phyloP scores from a whole-genome alignment of 805 yeast genomes.

The Pichia paraexigua region DNA sequence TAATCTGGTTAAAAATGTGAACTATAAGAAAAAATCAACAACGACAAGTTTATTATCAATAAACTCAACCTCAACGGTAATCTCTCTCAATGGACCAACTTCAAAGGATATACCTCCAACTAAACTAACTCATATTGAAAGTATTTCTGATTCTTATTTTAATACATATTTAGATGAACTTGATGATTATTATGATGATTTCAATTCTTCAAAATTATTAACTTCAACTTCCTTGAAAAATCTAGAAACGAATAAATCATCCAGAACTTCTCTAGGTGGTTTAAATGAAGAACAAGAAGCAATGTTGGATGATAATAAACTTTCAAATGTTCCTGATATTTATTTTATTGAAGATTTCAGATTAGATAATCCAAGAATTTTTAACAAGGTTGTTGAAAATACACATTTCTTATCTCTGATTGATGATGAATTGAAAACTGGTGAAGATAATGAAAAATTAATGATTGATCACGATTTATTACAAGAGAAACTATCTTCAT shows the following conservation, averaged over 20 bases:
- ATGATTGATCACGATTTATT: slow-evolving; percentile 39
- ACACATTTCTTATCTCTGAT: slow-evolving; percentile 32
- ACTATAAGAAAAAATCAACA: slow-evolving; percentile 29
- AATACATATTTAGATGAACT: slow-evolving; percentile 37
- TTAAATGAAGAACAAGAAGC: slow-evolving; percentile 18
- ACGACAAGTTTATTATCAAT: slow-evolving; percentile 23
- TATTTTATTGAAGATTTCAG: slow-evolving; percentile 64
- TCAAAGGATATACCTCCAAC: slow-evolving; percentile 79
- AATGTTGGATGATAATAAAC: slow-evolving; percentile 19
- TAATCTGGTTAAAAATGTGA: slow-evolving; percentile 61
- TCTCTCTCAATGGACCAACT: slow-evolving; percentile 60
- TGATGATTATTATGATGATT: slow-evolving; percentile 36
- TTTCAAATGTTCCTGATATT: slow-evolving; percentile 55
- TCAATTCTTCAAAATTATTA: slow-evolving; percentile 35
- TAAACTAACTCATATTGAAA: slow-evolving; percentile 46
- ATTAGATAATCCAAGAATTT: slow-evolving; percentile 81
- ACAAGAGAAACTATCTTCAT: slow-evolving; percentile 73
- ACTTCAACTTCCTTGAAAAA: slow-evolving; percentile 37
- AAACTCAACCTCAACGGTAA: slow-evolving; percentile 32
- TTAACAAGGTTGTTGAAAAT: slow-evolving; percentile 63
- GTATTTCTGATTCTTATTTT: slow-evolving; percentile 36
- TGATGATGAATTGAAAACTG: slow-evolving; percentile 20
- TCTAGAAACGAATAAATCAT: slow-evolving; percentile 16
- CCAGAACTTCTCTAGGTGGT: neutral
- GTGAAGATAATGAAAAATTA: slow-evolving; percentile 20